These are phyloP conservation scores for Periconia sp. DNA, from an alignment of 2,329 filamentous ascomycete species.

Conservation along the genomic window DNA sequence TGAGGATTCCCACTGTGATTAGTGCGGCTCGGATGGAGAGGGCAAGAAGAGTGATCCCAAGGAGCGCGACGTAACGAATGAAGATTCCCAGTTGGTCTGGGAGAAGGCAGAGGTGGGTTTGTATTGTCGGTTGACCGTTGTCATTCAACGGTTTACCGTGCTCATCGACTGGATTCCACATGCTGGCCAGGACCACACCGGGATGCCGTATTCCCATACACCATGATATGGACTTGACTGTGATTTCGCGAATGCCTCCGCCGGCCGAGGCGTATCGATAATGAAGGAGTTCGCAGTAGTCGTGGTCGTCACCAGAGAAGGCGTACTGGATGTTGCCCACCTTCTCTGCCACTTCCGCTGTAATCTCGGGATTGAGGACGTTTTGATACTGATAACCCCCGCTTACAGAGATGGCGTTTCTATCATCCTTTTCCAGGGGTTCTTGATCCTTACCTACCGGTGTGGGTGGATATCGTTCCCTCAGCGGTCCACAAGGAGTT, in stretches of 20 bases:
- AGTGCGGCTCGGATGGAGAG: conserved; percentile 50
- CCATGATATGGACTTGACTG: conserved; percentile 93
- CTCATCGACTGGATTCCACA: conserved; percentile 86
- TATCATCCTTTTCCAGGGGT: conserved; percentile 62
- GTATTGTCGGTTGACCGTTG: conserved; percentile 63
- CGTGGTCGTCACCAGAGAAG: conserved; percentile 96
- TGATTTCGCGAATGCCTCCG: conserved; percentile 71
- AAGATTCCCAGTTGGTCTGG: conserved; percentile 87
- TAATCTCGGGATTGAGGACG: conserved; percentile 77
- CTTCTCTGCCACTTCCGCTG: conserved; percentile 71
- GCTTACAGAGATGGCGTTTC: conserved; percentile 76
- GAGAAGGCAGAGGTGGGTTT: conserved; percentile 87
- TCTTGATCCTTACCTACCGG: conserved; percentile 61
- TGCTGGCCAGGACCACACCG: conserved; percentile 82
- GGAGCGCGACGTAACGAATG: conserved; percentile 71
- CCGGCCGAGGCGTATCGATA: conserved; percentile 63
- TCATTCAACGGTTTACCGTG: conserved; percentile 28
- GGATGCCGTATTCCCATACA: conserved; percentile 91
- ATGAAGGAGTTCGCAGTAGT: conserved; percentile 92
- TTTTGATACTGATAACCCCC: conserved; percentile 96
- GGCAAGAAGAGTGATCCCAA: conserved; percentile 54
- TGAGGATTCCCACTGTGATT: conserved; percentile 27
- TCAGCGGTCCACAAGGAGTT: conserved; percentile 82
- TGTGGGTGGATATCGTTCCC: conserved; percentile 79
- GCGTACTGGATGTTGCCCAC: conserved; percentile 81